A percentile compares a stretch with the other conserved stretches of the same genome.
phyloP scores from a whole-genome alignment of 345 rosid genomes.

The Pelargonium nanum region DNA sequence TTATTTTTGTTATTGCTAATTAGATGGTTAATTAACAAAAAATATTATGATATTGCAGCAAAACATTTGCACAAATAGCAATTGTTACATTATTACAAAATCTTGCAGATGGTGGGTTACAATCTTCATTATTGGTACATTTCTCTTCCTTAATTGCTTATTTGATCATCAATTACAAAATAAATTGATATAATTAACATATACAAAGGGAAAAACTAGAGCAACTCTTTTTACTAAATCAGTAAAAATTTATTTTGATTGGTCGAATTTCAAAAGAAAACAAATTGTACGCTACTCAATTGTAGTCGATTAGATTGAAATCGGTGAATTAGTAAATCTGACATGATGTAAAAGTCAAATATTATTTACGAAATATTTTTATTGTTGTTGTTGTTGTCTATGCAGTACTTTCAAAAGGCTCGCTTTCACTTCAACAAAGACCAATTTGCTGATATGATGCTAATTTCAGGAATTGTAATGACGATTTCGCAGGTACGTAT shows the following conservation, averaged over 20 bases:
- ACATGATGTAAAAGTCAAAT: too few relatives aligned
- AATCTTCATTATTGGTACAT: conserved; percentile 62
- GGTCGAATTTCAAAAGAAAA: too few relatives aligned
- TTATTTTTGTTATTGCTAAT: background rate
- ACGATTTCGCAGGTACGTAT: conserved; percentile 68
- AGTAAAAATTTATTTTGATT: too few relatives aligned
- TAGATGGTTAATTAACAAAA: too few relatives aligned
- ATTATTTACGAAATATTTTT: too few relatives aligned
- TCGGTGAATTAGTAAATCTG: too few relatives aligned
- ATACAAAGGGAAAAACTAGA: too few relatives aligned
- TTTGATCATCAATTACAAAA: background rate
- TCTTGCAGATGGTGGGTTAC: conserved; percentile 68
- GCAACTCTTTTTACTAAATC: too few relatives aligned
- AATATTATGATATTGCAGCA: conserved; percentile 26
- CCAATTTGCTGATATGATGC: conserved; percentile 85
- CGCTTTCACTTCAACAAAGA: conserved; percentile 72
- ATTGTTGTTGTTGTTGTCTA: background rate
- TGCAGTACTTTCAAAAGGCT: conserved; percentile 85
- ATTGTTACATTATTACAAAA: conserved; percentile 58
- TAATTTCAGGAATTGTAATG: conserved; percentile 67
- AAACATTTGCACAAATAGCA: conserved; percentile 65
- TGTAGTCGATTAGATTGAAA: too few relatives aligned
- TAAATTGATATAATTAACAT: too few relatives aligned
- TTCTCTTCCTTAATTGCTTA: background rate
- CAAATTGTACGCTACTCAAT: too few relatives aligned